These are phyloP conservation scores for Chlamydomonas eustigma DNA, from an alignment of 139 green algal species.

Conservation along the genomic window DNA sequence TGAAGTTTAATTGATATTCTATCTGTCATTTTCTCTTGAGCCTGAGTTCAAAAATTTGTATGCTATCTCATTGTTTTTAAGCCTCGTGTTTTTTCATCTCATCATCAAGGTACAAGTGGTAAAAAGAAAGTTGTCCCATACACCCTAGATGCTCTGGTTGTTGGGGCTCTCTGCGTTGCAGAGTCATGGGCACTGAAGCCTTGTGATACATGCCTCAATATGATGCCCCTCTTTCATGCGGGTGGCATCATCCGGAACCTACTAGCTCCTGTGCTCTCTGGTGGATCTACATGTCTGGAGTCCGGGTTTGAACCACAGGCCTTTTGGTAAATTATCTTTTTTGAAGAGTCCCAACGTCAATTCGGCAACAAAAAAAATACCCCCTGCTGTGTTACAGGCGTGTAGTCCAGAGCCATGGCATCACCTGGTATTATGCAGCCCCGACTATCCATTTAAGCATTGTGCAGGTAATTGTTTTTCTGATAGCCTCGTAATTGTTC, in stretches of 20 bases:
- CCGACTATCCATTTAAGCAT: not conserved
- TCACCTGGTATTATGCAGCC: not conserved
- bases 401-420: not conserved
- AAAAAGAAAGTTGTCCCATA: not conserved
- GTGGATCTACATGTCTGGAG: not conserved
- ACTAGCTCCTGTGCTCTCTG: not conserved
- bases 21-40: too few species aligned
- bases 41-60: too few species aligned
- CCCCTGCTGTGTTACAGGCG: too few species aligned
- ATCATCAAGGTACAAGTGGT: not conserved
- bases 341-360: too few species aligned
- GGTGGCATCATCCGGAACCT: not conserved
- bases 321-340: too few species aligned
- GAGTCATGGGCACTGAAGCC: not conserved
- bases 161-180: not conserved
- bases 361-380: too few species aligned
- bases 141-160: not conserved
- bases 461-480: not conserved
- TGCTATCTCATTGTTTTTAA: too few species aligned
- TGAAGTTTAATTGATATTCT: too few species aligned
- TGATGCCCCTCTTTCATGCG: not conserved
- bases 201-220: not conserved
- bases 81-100: too few species aligned
- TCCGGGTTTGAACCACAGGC: not conserved
- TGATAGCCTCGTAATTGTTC: not conserved